Conservation (phyloP, 306 rosid genomes). For the Trifolium pratense region DNA sequence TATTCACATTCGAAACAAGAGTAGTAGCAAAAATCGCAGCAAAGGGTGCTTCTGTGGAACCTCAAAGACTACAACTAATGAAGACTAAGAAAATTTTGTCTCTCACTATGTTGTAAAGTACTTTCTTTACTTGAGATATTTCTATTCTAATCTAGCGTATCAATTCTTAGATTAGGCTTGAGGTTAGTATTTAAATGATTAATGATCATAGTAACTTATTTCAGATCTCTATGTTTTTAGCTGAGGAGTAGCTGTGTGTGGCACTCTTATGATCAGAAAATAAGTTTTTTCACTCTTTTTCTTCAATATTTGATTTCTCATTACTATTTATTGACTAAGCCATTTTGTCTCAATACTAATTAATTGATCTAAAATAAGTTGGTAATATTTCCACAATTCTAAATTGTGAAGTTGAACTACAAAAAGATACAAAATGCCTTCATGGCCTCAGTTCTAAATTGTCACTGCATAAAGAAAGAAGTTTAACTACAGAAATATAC, state of each 20-base stretch:
- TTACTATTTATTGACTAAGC: no score
- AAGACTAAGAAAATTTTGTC: constrained; percentile 53
- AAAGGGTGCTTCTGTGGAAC: constrained; percentile 75
- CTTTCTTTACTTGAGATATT: no score
- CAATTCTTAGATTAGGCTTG: constrained; percentile 42
- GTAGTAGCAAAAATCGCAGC: constrained; percentile 51
- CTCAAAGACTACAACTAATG: constrained; percentile 66
- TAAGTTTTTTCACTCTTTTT: constrained; percentile 2
- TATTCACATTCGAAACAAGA: constrained; percentile 64
- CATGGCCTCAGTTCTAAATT: no score
- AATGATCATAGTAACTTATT: constrained; percentile 45
- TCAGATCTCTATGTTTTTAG: constrained; percentile 43
- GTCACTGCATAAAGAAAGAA: no score
- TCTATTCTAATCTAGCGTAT: constrained; percentile 46
- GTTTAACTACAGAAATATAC: no score
- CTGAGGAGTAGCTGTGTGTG: constrained; percentile 31
- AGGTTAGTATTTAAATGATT: constrained; percentile 43
- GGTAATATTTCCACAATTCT: no score
- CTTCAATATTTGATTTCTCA: constrained; percentile 17
- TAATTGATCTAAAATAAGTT: no score
- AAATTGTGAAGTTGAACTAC: no score
- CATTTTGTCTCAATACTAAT: no score
- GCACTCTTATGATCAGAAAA: constrained; percentile 3
- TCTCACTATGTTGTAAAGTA: constrained; percentile 46
- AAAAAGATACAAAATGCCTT: no score